Conservation (phyloP, 805 yeast species). For the Kazachstania psychrophila region DNA sequence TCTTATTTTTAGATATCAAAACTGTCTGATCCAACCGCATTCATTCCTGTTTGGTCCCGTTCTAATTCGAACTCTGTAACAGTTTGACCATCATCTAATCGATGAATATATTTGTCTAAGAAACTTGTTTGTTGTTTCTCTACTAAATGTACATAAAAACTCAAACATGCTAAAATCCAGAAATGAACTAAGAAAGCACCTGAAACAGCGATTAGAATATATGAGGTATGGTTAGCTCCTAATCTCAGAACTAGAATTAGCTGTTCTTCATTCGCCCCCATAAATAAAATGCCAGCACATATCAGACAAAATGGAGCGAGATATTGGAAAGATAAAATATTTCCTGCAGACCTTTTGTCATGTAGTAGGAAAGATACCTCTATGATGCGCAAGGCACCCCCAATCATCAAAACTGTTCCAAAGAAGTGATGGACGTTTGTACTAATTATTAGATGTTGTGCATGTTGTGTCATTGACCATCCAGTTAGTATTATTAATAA, state of each 20-base stretch:
- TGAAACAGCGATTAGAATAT: slow-evolving; percentile 59
- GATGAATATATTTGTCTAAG: slow-evolving; percentile 8
- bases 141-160: slow-evolving; percentile 44
- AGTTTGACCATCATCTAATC: neutral
- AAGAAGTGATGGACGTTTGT: slow-evolving; percentile 84
- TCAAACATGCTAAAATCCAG: slow-evolving; percentile 53
- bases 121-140: slow-evolving; percentile 8
- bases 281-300: slow-evolving; percentile 71
- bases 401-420: slow-evolving; percentile 70
- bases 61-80: slow-evolving; percentile 8
- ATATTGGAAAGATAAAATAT: slow-evolving; percentile 67
- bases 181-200: slow-evolving; percentile 65
- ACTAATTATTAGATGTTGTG: slow-evolving; percentile 64
- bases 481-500: slow-evolving; percentile 80
- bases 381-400: slow-evolving; percentile 65
- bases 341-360: slow-evolving; percentile 45
- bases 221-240: slow-evolving; percentile 80
- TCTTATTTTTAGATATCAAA: slow-evolving; percentile 5
- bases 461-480: slow-evolving; percentile 88
- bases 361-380: slow-evolving; percentile 71
- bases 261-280: slow-evolving; percentile 92
- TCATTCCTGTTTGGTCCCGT: neutral
- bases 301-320: slow-evolving; percentile 76
- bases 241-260: slow-evolving; percentile 56
- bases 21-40: neutral